These are phyloP conservation scores for Fomitopsis serialis DNA, from an alignment of 768 basidiomycete species.

Conservation along the genomic window DNA sequence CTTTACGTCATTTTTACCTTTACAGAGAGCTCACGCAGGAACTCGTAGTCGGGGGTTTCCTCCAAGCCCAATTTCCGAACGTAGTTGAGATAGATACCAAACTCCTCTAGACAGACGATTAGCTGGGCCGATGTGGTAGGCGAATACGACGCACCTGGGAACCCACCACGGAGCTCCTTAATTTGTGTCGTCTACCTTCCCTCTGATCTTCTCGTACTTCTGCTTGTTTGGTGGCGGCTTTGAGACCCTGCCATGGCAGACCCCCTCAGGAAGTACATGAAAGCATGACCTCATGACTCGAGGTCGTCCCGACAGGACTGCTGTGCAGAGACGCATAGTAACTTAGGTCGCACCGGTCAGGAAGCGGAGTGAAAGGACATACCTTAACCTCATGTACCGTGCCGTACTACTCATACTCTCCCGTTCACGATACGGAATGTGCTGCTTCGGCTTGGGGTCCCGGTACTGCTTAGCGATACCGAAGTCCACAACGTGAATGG, in stretches of 20 bases:
- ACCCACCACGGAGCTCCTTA: conserved; percentile 94
- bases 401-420: conserved; percentile 97
- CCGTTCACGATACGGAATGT: conserved; percentile 97
- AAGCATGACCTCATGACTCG: conserved; percentile 98
- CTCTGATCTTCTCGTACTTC: conserved; percentile 99
- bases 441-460: conserved; percentile 98
- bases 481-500: conserved; percentile 94
- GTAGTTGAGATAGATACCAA: conserved; percentile 97
- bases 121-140: background rate
- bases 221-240: conserved; percentile 99
- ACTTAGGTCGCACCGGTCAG: conserved; percentile 5
- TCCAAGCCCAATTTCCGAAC: conserved; percentile 99
- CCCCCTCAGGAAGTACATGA: conserved; percentile 99
- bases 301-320: conserved; percentile 95
- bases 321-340: conserved; percentile 44
- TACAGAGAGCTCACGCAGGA: conserved; percentile 89
- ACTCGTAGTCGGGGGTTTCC: conserved; percentile 98
- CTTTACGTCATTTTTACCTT: conserved; percentile 91
- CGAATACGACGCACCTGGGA: conserved; percentile 56
- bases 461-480: conserved; percentile 99
- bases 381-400: conserved; percentile 99
- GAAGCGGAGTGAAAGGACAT: conserved; percentile 18
- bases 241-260: conserved; percentile 97
- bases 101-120: conserved; percentile 69
- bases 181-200: conserved; percentile 98